phyloP scores from a whole-genome alignment of 2,329 filamentous ascomycete species.

The Hysterium pulicare region DNA sequence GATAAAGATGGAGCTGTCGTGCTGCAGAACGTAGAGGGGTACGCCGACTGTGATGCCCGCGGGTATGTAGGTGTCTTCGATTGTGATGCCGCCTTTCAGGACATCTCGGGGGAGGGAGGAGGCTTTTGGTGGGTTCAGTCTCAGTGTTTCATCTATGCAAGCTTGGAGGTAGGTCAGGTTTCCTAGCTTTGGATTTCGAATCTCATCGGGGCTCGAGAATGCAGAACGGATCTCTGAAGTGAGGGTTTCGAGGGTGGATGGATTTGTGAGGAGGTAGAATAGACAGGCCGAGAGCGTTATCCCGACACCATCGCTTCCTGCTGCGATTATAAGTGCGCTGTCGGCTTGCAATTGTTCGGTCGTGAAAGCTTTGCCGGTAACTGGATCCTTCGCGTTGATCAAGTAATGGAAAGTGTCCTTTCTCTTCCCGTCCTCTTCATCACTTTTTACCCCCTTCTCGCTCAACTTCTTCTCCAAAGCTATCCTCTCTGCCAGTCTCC shows the following conservation, averaged over 20 bases:
- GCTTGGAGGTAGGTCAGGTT: slow-evolving; percentile 26
- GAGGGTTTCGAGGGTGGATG: slow-evolving; percentile 17
- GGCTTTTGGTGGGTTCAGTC: slow-evolving; percentile 22
- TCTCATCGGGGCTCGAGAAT: slow-evolving; percentile 15
- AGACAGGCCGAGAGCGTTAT: slow-evolving; percentile 28
- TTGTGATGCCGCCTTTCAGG: slow-evolving; percentile 10
- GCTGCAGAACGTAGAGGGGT: slow-evolving; percentile 11
- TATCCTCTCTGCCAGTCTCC: neutral
- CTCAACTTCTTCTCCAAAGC: neutral
- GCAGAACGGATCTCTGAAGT: slow-evolving; percentile 19
- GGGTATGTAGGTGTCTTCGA: slow-evolving; percentile 11
- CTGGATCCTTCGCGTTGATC: slow-evolving; percentile 38
- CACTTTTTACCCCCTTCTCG: neutral
- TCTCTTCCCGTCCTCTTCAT: neutral
- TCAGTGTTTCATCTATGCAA: slow-evolving; percentile 33
- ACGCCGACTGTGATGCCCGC: slow-evolving; percentile 10
- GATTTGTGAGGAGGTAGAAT: slow-evolving; percentile 40
- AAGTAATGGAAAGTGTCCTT: slow-evolving; percentile 44
- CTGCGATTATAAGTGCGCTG: slow-evolving; percentile 43
- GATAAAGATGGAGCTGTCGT: slow-evolving; percentile 12
- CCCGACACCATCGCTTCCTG: slow-evolving; percentile 40
- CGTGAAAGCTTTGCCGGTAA: slow-evolving; percentile 32
- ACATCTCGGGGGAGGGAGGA: slow-evolving; percentile 23
- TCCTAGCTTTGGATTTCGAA: slow-evolving; percentile 18
- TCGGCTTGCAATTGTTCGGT: slow-evolving; percentile 43